Base-by-base conservation (phyloP, 495 filamentous ascomycete genomes). In the Talaromyces ruber region DNA sequence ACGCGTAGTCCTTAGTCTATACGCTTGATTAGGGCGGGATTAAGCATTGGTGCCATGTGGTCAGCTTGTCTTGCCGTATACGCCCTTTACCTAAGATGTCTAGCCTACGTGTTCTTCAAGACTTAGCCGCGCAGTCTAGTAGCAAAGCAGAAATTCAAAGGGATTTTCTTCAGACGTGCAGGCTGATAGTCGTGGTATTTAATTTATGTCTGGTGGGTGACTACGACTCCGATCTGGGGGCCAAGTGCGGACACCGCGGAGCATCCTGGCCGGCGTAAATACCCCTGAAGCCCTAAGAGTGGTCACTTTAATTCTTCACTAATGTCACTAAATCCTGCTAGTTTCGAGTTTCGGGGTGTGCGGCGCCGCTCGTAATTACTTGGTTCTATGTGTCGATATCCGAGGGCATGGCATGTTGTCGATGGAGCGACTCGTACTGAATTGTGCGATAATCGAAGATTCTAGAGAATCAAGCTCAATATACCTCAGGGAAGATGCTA, bases 231-330 rank as follows among this genome's bases (percentile, higher is more conserved):
- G 43, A 47, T 47, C 43, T 21, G 43, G 43, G 34, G 43, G 43
- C 43, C 43, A 47, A 47, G 18, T 18, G 43, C 18, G 43, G 43
- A 47, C 43, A 43, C 14, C 39, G 14, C 39, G 39, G 16, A 43
- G 16, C 39, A 47, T 47, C 43, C 60, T 78, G 43, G 43, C 43
- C 43, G 25, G 22, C 21, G 24, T 55, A 53, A 9, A 28, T 21
- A 25, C 52, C 21, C 52, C 26, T 5, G 4, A 28, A 16, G 24
- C 52, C 21, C 29, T 55, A 26, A n/a, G 39, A 45, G 16, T 45
- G 16, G 39, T 6, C 37, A 43, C 16, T 43, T 32, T 16, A n/a
- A n/a, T 4, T 32, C 32, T 7, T 37, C 32, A 37, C 32, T 14
- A 37, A 37, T 37, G 39, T 45, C n/a, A 16, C 39, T 45, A 21